A percentile compares a stretch with the other conserved stretches of the same genome.
Conservation (phyloP, 306 rosid genomes). For the Dryas octopetala region DNA sequence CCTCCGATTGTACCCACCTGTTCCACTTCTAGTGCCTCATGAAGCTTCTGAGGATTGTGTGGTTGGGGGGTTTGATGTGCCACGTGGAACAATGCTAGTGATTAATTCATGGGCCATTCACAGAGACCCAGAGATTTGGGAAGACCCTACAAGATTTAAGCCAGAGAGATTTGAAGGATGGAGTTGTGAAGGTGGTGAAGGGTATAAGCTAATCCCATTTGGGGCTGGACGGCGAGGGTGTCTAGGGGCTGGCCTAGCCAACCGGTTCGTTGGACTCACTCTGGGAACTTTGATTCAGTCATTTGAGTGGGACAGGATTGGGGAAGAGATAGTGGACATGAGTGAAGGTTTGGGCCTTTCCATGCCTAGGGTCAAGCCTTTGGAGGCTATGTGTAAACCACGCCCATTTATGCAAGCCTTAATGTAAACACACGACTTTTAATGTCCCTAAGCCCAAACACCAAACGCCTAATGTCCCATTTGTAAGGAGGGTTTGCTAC, state of each 20-base stretch:
- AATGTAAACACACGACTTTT: no score
- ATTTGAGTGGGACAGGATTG: conserved; percentile 37
- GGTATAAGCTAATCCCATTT: conserved; percentile 26
- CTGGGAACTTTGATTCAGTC: conserved; percentile 32
- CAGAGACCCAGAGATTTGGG: conserved; percentile 33
- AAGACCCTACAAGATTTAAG: conserved; percentile 27
- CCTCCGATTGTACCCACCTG: conserved; percentile 30
- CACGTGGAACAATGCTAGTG: conserved; percentile 42
- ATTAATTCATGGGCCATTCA: conserved; percentile 49
- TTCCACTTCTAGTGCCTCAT: conserved; percentile 36
- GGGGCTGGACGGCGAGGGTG: conserved; percentile 27
- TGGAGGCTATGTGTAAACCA: conserved; percentile 12
- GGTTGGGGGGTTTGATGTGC: conserved; percentile 40
- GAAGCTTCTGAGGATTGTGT: conserved; percentile 36
- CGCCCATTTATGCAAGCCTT: background rate
- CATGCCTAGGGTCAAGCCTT: conserved; percentile 27
- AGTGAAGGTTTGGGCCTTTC: conserved; percentile 23
- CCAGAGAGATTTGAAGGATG: conserved; percentile 47
- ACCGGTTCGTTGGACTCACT: conserved; percentile 20
- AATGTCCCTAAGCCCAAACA: no score
- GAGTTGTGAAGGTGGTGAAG: background rate
- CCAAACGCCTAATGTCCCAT: no score
- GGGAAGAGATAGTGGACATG: conserved; percentile 31
- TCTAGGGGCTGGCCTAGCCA: conserved; percentile 20
- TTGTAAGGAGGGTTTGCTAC: no score